Evolutionary conservation across 768 basidiomycete species (phyloP).

Genomic region (Daedaleopsis sinensis): DNA sequence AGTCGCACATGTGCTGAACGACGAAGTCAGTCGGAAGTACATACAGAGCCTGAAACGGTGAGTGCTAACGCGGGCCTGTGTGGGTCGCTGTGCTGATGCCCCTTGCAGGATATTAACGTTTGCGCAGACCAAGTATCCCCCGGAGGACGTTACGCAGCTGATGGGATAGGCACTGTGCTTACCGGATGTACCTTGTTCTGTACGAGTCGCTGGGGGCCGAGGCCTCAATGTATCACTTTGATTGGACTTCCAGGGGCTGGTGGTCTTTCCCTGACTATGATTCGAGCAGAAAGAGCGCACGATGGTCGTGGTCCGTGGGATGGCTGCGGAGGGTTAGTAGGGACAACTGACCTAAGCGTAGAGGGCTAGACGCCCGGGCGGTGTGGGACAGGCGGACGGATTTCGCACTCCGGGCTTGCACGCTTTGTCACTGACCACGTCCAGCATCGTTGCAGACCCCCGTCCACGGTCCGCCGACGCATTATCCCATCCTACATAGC

Average conservation of each 20-base stretch:
- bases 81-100: background rate
- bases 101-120: constrained; percentile 82
- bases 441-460: background rate
- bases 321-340: too few species aligned
- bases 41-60: constrained; percentile 98
- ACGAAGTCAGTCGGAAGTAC: constrained; percentile 98
- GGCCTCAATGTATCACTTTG: too few species aligned
- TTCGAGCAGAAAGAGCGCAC: too few species aligned
- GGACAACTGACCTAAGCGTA: too few species aligned
- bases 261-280: too few species aligned
- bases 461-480: constrained; percentile 4
- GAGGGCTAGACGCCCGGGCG: too few species aligned
- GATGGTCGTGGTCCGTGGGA: too few species aligned
- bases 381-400: too few species aligned
- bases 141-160: constrained; percentile 86
- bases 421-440: background rate
- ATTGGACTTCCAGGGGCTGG: too few species aligned
- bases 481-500: constrained; percentile 13
- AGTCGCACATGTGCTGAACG: constrained; percentile 97
- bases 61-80: background rate
- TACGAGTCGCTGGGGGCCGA: background rate
- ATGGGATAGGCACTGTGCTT: constrained; percentile 59
- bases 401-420: too few species aligned
- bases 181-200: background rate
- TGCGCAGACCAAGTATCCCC: constrained; percentile 94